phyloP scores from a whole-genome alignment of 495 filamentous ascomycete genomes.

The Niebla homalea region DNA sequence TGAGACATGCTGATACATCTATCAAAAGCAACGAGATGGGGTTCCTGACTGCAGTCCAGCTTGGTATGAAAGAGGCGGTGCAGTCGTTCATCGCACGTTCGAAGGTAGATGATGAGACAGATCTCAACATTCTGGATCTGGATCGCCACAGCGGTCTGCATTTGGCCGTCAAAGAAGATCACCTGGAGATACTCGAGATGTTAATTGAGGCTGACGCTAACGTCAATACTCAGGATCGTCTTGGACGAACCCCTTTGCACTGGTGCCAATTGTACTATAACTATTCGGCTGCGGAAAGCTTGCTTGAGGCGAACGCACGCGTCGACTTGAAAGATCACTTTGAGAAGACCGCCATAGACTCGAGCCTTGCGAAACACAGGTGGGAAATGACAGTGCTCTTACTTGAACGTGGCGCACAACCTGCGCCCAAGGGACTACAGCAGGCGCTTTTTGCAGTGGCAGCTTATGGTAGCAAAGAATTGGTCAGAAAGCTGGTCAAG shows the following conservation, averaged over 20 bases:
- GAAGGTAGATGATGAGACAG: constrained; percentile 1
- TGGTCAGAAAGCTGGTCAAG: constrained; percentile 6
- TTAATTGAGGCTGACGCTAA: constrained; percentile 8
- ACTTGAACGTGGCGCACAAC: constrained; percentile 6
- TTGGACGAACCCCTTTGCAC: constrained; percentile 11
- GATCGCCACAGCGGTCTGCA: constrained; percentile 7
- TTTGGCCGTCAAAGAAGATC: constrained; percentile 1
- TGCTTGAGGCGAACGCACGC: constrained; percentile 16
- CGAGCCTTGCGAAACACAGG: neutral
- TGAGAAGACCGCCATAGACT: neutral
- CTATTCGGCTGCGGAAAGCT: constrained; percentile 16
- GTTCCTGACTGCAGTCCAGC: constrained; percentile 9
- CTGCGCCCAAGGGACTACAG: constrained; percentile 1
- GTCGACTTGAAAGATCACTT: constrained; percentile 14
- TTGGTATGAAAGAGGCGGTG: constrained; percentile 2
- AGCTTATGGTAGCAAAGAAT: neutral
- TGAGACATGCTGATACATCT: constrained; percentile 1
- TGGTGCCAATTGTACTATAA: constrained; percentile 8
- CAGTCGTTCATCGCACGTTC: constrained; percentile 1
- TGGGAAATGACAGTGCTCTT: constrained; percentile 4
- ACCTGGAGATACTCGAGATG: constrained; percentile 2
- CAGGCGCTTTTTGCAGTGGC: constrained; percentile 3
- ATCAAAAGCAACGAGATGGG: constrained; percentile 1
- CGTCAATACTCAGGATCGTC: constrained; percentile 16
- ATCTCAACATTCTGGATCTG: constrained; percentile 8